phyloP scores from a whole-genome alignment of 2,329 filamentous ascomycete genomes.

The Verticillium dahliae region DNA sequence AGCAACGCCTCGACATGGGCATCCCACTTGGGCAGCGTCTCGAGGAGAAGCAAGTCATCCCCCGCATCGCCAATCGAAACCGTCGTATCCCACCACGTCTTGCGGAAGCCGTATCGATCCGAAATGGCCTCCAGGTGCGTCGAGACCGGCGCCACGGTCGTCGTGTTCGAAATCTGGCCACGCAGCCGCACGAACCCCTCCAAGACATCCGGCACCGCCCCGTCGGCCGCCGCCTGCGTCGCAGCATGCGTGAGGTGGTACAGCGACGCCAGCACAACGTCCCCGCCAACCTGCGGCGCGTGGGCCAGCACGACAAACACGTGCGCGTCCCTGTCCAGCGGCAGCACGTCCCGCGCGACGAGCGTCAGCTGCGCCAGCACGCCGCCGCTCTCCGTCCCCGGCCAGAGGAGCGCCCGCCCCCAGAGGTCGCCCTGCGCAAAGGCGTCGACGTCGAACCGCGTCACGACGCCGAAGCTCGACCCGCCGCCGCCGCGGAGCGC shows the following conservation, averaged over 20 bases:
- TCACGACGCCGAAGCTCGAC: conserved; percentile 32
- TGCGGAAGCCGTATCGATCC: conserved; percentile 16
- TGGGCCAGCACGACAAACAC: neutral
- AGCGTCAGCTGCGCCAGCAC: neutral
- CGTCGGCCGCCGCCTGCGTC: neutral
- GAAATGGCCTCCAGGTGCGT: conserved; percentile 11
- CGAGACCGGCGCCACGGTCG: neutral
- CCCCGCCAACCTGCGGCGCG: neutral
- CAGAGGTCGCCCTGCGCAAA: conserved; percentile 22
- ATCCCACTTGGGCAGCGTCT: conserved; percentile 18
- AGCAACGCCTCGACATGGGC: conserved; percentile 9
- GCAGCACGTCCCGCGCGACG: neutral
- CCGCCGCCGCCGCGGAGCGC: conserved; percentile 31
- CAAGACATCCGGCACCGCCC: neutral
- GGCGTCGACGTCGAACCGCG: conserved; percentile 20
- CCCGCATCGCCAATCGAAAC: conserved; percentile 9
- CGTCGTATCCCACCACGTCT: conserved; percentile 22
- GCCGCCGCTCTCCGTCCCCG: neutral
- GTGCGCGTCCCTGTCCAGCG: neutral
- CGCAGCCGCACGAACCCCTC: neutral
- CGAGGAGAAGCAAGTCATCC: conserved; percentile 14
- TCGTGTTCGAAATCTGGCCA: neutral
- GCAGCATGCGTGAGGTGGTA: neutral
- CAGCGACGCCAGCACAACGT: neutral
- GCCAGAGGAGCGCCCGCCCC: conserved; percentile 5